Conservation (phyloP, 371 early-diverging fungal genomes). For the Apophysomyces variabilis region DNA sequence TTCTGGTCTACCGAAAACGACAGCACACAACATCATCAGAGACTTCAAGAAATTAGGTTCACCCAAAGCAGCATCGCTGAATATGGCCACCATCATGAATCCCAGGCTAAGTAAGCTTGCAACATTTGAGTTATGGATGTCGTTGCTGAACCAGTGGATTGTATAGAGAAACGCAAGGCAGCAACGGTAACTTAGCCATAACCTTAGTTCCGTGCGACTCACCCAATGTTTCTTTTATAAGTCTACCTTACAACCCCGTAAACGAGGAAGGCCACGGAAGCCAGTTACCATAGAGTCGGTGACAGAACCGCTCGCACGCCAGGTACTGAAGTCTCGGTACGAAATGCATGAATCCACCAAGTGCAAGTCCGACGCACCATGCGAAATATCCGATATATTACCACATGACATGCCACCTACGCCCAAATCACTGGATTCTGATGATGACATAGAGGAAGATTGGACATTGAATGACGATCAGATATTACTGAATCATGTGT, state of each 20-base stretch:
- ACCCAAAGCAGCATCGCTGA: constrained; percentile 22
- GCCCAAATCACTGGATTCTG: constrained; percentile 10
- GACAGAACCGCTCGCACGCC: constrained; percentile 4
- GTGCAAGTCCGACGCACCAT: background rate
- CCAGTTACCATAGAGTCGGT: constrained; percentile 1
- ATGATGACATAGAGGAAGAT: constrained; percentile 9
- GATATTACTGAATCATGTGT: constrained; percentile 24
- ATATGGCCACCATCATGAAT: constrained; percentile 8
- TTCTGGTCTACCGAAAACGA: constrained; percentile 25
- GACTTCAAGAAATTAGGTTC: constrained; percentile 29
- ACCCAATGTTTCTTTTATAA: background rate
- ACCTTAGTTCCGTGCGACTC: background rate
- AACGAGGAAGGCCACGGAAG: constrained; percentile 41
- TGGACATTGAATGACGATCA: constrained; percentile 31
- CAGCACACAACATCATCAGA: constrained; percentile 27
- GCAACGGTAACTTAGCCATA: background rate
- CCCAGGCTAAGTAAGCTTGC: constrained; percentile 17
- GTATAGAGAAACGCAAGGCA: constrained; percentile 5
- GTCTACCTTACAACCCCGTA: constrained; percentile 21
- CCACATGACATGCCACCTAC: constrained; percentile 11
- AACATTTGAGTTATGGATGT: background rate
- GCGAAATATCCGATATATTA: constrained; percentile 1
- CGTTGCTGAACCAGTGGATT: background rate
- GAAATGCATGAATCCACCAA: constrained; percentile 6
- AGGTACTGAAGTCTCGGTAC: constrained; percentile 1